Conservation (phyloP, 2,329 filamentous ascomycete genomes). For the Botrytis elliptica region DNA sequence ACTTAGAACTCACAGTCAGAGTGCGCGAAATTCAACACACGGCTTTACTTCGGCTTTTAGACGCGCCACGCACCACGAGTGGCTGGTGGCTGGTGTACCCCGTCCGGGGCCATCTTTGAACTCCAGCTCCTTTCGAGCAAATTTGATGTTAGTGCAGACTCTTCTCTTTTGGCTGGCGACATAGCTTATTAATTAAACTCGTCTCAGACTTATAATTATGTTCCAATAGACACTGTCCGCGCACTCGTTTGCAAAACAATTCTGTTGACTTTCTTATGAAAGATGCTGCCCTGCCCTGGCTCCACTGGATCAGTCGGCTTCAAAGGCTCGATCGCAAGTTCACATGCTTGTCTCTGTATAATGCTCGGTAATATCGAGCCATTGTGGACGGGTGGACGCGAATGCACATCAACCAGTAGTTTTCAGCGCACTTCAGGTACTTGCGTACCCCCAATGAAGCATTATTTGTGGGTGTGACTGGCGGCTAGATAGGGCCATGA, state of each 20-base stretch:
- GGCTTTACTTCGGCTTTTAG: background rate
- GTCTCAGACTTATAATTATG: background rate
- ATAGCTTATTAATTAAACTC: too few relatives aligned
- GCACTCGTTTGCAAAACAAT: background rate
- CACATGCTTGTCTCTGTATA: background rate
- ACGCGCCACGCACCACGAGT: background rate
- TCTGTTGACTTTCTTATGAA: background rate
- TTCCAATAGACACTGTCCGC: background rate
- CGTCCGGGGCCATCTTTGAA: background rate
- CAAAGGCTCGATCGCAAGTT: background rate
- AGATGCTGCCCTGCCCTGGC: too few relatives aligned
- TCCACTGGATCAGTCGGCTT: background rate
- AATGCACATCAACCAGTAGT: background rate
- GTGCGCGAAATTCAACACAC: background rate
- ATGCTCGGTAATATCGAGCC: background rate
- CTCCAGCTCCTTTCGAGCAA: background rate
- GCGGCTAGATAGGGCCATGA: background rate
- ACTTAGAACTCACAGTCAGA: background rate
- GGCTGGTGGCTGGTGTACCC: background rate
- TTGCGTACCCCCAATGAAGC: background rate
- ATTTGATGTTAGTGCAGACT: background rate
- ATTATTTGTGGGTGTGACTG: background rate
- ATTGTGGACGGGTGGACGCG: conserved; percentile 2
- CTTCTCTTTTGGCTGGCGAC: background rate
- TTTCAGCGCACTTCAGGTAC: background rate